Conservation (phyloP, 2,329 filamentous ascomycete genomes). For the Aspergillus pseudotamarii region DNA sequence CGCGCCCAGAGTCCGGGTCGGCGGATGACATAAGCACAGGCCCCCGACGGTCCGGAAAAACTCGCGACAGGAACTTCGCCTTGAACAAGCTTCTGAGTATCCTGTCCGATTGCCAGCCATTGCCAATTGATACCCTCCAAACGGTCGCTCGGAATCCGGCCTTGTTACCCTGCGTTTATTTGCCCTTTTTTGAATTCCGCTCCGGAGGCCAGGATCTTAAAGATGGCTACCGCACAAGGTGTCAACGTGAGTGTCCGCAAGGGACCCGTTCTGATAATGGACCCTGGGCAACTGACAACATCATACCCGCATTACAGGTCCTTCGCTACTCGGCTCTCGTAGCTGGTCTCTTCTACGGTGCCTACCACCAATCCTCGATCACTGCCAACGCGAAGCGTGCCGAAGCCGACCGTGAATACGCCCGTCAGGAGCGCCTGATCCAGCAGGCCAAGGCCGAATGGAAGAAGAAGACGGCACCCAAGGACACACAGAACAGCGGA, state of each 20-base stretch:
- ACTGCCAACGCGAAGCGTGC: slow-evolving; percentile 69
- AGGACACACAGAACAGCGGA: slow-evolving; percentile 41
- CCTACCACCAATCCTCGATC: slow-evolving; percentile 88
- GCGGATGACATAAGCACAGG: slow-evolving; percentile 44
- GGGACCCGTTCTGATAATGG: slow-evolving; percentile 22
- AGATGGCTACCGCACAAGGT: slow-evolving; percentile 67
- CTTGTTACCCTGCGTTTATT: slow-evolving; percentile 29
- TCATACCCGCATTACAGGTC: slow-evolving; percentile 63
- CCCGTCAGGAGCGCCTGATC: slow-evolving; percentile 90
- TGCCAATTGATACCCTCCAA: slow-evolving; percentile 40
- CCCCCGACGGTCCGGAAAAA: slow-evolving; percentile 44
- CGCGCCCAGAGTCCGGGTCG: slow-evolving; percentile 21
- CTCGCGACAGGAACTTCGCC: slow-evolving; percentile 46
- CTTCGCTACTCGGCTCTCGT: slow-evolving; percentile 94
- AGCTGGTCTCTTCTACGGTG: slow-evolving; percentile 90
- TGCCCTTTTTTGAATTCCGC: slow-evolving; percentile 43
- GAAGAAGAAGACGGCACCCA: slow-evolving; percentile 70
- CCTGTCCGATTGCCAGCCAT: slow-evolving; percentile 38
- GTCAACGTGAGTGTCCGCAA: slow-evolving; percentile 60
- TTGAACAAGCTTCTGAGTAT: slow-evolving; percentile 29
- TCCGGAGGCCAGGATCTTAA: slow-evolving; percentile 49
- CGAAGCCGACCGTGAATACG: slow-evolving; percentile 77
- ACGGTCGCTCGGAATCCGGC: slow-evolving; percentile 34
- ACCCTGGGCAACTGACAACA: slow-evolving; percentile 20
- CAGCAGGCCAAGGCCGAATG: slow-evolving; percentile 90